Percentiles rank a stretch among this genome's conserved stretches.
Evolutionary conservation across 768 basidiomycete species (phyloP).

Genomic region (Sutorius australiensis): DNA sequence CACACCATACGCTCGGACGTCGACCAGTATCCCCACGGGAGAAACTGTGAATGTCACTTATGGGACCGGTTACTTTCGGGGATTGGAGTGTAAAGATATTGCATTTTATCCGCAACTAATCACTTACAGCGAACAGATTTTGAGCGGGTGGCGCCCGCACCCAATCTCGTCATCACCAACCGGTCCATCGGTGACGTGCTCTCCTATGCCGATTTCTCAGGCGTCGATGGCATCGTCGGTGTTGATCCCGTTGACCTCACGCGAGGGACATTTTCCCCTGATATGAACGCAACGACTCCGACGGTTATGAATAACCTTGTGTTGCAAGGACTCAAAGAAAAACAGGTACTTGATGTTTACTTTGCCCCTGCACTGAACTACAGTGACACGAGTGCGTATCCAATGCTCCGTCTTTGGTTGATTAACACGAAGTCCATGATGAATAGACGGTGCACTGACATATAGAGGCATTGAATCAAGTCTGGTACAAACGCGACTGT

Average conservation of each 20-base stretch:
- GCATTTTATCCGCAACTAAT: neutral
- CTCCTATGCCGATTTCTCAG: conserved; percentile 1
- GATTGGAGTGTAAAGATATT: conserved; percentile 33
- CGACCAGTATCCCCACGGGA: conserved; percentile 25
- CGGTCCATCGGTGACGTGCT: conserved; percentile 29
- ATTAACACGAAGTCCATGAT: neutral
- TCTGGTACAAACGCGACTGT: conserved; percentile 11
- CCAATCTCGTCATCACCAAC: conserved; percentile 22
- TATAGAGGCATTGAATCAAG: conserved; percentile 23
- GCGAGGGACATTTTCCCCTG: neutral
- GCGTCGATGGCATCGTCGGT: conserved; percentile 28
- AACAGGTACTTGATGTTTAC: conserved; percentile 18
- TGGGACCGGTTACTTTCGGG: conserved; percentile 11
- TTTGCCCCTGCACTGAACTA: conserved; percentile 21
- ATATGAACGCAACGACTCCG: conserved; percentile 11
- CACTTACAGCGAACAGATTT: conserved; percentile 8
- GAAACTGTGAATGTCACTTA: conserved; percentile 8
- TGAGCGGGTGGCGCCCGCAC: conserved; percentile 26
- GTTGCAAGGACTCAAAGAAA: conserved; percentile 15
- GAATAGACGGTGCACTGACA: conserved; percentile 24
- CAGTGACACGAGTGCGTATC: conserved; percentile 14
- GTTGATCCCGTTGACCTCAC: conserved; percentile 26
- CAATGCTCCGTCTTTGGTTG: too few species aligned
- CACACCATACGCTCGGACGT: conserved; percentile 16
- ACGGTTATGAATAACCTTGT: conserved; percentile 27